phyloP scores from a whole-genome alignment of 805 yeast species.

The Saccharomycopsis capsularis region DNA sequence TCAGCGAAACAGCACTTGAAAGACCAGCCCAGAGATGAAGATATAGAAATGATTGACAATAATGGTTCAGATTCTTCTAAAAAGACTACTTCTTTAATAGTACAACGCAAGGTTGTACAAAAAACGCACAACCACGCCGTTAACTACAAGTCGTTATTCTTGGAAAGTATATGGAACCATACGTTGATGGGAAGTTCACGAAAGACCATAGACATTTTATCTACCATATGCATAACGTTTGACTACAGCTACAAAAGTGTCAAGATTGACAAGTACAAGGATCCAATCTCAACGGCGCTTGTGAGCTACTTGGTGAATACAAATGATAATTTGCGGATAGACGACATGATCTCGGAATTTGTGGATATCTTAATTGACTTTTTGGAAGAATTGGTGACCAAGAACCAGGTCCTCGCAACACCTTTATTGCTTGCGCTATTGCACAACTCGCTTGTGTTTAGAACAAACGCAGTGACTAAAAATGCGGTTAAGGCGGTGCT shows the following conservation, averaged over 20 bases:
- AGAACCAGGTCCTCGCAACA: slow-evolving; percentile 27
- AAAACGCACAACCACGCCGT: slow-evolving; percentile 19
- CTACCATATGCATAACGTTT: slow-evolving; percentile 30
- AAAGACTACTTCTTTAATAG: neutral
- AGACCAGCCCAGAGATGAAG: slow-evolving; percentile 1
- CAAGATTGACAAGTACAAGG: slow-evolving; percentile 25
- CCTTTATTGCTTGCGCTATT: slow-evolving; percentile 58
- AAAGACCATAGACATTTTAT: slow-evolving; percentile 31
- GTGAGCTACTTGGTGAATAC: slow-evolving; percentile 37
- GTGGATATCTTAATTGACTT: slow-evolving; percentile 31
- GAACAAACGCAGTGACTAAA: slow-evolving; percentile 52
- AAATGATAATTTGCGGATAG: slow-evolving; percentile 41
- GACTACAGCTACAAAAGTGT: slow-evolving; percentile 26
- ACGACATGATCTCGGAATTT: slow-evolving; percentile 40
- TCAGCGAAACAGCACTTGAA: neutral
- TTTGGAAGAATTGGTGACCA: slow-evolving; percentile 23
- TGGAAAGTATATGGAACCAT: slow-evolving; percentile 31
- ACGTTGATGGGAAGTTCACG: slow-evolving; percentile 31
- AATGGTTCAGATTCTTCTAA: slow-evolving; percentile 11
- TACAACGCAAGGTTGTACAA: neutral
- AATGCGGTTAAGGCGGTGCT: slow-evolving; percentile 29
- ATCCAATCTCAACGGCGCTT: slow-evolving; percentile 32
- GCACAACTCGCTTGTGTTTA: slow-evolving; percentile 47
- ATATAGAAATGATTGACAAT: slow-evolving; percentile 2
- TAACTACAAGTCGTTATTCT: slow-evolving; percentile 35